Evolutionary conservation across 352 stramenopile genomes (phyloP).

Genomic region (Globisporangium uncinulatum): DNA sequence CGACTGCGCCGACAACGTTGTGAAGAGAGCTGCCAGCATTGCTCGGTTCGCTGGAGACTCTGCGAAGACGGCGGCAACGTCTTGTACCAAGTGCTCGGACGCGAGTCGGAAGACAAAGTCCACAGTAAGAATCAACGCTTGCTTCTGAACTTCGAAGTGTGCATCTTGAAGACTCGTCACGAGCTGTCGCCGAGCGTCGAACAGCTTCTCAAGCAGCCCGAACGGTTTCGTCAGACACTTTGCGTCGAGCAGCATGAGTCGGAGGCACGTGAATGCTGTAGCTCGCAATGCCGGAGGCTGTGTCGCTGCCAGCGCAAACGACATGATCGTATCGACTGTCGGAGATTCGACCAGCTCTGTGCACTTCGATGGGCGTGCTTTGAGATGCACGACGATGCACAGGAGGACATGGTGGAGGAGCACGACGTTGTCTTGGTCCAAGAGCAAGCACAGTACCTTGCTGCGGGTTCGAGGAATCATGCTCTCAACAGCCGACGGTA

Average conservation of each 20-base stretch:
- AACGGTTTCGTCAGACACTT: constrained; percentile 8
- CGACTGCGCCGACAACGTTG: background rate
- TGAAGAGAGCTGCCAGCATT: constrained; percentile 10
- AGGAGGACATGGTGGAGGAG: constrained; percentile 12
- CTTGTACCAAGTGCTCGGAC: background rate
- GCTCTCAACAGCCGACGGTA: background rate
- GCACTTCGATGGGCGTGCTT: constrained; percentile 11
- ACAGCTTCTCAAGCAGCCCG: constrained; percentile 8
- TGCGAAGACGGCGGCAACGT: constrained; percentile 9
- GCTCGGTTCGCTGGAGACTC: constrained; percentile 7
- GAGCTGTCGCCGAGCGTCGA: constrained; percentile 2
- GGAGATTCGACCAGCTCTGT: constrained; percentile 8
- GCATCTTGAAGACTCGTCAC: constrained; percentile 3
- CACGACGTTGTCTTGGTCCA: constrained; percentile 3
- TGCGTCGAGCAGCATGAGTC: constrained; percentile 10
- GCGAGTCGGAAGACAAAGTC: constrained; percentile 13
- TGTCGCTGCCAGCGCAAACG: background rate
- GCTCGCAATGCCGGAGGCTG: background rate
- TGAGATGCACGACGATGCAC: constrained; percentile 9
- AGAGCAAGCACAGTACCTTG: constrained; percentile 9
- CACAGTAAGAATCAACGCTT: constrained; percentile 9
- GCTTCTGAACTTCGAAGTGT: constrained; percentile 12
- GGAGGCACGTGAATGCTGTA: constrained; percentile 10
- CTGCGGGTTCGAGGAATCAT: constrained; percentile 11
- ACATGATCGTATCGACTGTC: constrained; percentile 1